Evolutionary conservation across 1,139 yeast species (phyloP).

Genomic region (Candida sp.): DNA sequence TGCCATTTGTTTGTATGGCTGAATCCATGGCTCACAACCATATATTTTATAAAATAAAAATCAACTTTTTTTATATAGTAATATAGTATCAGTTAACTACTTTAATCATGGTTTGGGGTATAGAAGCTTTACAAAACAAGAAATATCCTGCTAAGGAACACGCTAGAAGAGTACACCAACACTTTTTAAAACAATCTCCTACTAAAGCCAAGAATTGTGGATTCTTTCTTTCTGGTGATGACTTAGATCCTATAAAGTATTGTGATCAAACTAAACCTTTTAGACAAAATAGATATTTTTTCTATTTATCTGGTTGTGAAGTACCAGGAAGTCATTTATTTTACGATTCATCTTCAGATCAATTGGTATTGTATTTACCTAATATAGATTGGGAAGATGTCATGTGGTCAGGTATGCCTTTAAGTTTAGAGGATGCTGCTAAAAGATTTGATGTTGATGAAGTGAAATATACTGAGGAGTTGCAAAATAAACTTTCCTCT

Average conservation of each 20-base stretch:
- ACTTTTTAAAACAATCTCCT: conserved; percentile 26
- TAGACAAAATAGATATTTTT: conserved; percentile 90
- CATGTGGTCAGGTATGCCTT: conserved; percentile 95
- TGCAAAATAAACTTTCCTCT: conserved; percentile 31
- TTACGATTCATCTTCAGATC: conserved; percentile 54
- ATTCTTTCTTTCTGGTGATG: conserved; percentile 69
- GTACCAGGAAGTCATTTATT: conserved; percentile 74
- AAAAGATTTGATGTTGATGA: conserved; percentile 75
- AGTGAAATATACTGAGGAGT: conserved; percentile 57
- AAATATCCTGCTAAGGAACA: conserved; percentile 80
- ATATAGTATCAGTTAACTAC: background rate
- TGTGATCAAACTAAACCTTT: conserved; percentile 78
- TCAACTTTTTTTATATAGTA: no score
- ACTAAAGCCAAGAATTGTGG: conserved; percentile 15
- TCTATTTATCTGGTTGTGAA: conserved; percentile 81
- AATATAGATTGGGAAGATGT: conserved; percentile 83
- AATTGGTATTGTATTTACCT: conserved; percentile 73
- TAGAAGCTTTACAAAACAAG: conserved; percentile 19
- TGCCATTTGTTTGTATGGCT: no score
- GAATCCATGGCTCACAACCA: background rate
- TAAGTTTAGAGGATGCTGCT: conserved; percentile 62
- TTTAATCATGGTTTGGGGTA: conserved; percentile 9
- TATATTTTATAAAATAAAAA: no score
- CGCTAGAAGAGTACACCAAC: conserved; percentile 49
- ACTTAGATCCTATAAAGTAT: conserved; percentile 61